Percentiles rank a stretch among this genome's conserved stretches.
phyloP scores from a whole-genome alignment of 1,284 basidiomycete species.

The Cutaneotrichosporon sp. region DNA sequence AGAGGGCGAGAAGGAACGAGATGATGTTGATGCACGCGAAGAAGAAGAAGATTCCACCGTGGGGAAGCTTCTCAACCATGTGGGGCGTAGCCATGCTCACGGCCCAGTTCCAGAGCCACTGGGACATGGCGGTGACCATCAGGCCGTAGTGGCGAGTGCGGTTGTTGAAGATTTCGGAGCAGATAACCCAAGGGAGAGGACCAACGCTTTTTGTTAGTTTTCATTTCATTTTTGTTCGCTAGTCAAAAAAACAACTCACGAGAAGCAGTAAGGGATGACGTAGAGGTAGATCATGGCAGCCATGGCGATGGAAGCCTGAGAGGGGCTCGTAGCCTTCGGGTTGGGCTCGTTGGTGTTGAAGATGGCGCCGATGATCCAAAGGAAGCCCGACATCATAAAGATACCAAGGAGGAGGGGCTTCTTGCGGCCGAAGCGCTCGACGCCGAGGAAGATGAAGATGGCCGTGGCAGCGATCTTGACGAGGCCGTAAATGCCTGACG shows the following conservation, averaged over 20 bases:
- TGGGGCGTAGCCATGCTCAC: slow-evolving; percentile 69
- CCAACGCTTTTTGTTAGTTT: no score
- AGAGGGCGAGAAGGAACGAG: slow-evolving; percentile 49
- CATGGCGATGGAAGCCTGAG: slow-evolving; percentile 49
- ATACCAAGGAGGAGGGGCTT: slow-evolving; percentile 43
- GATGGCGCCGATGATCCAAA: slow-evolving; percentile 69
- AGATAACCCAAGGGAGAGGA: slow-evolving; percentile 23
- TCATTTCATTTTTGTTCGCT: no score
- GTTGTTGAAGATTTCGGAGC: slow-evolving; percentile 77
- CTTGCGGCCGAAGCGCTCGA: slow-evolving; percentile 58
- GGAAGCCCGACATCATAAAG: slow-evolving; percentile 63
- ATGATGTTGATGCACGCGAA: slow-evolving; percentile 49
- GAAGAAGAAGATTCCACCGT: slow-evolving; percentile 52
- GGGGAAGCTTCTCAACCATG: slow-evolving; percentile 57
- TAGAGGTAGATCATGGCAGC: slow-evolving; percentile 51
- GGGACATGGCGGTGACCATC: slow-evolving; percentile 66
- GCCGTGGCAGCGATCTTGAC: slow-evolving; percentile 71
- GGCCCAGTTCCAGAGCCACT: slow-evolving; percentile 77
- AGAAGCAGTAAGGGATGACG: slow-evolving; percentile 54
- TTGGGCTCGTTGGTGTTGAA: slow-evolving; percentile 66
- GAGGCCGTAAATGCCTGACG: slow-evolving; percentile 80
- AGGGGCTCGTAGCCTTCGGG: background rate
- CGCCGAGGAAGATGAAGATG: slow-evolving; percentile 63
- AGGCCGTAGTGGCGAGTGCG: slow-evolving; percentile 74
- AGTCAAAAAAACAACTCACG: background rate